Conservation (phyloP, 2,329 filamentous ascomycete species). For the Thielaviopsis punctulata region DNA sequence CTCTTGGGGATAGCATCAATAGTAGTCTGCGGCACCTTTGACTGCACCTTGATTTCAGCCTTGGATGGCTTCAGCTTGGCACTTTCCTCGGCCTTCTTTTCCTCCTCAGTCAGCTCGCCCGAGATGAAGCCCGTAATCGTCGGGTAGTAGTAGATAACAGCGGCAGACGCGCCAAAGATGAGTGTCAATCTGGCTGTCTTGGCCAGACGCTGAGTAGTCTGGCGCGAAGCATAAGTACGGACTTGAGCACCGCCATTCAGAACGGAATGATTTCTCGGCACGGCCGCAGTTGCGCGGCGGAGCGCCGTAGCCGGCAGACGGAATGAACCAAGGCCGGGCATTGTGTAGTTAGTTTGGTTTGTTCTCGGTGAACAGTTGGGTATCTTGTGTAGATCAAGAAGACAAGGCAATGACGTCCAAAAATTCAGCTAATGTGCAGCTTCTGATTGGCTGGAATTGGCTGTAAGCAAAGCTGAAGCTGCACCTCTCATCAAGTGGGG, state of each 20-base stretch:
- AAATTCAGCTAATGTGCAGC: background rate
- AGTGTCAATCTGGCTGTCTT: constrained; percentile 4
- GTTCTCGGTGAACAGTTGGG: background rate
- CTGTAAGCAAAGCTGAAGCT: background rate
- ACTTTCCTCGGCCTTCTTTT: constrained; percentile 33
- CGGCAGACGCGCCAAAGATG: constrained; percentile 10
- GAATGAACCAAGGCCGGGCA: constrained; percentile 3
- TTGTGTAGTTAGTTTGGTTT: background rate
- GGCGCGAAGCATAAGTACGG: constrained; percentile 1
- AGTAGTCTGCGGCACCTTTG: constrained; percentile 32
- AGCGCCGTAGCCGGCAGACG: constrained; percentile 4
- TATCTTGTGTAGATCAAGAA: background rate
- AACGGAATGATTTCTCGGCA: no score
- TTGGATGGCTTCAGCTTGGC: constrained; percentile 45
- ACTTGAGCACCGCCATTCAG: background rate
- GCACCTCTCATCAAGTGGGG: no score
- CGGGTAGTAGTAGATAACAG: constrained; percentile 12
- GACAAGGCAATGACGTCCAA: background rate
- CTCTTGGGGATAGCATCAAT: constrained; percentile 30
- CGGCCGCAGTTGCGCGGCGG: constrained; percentile 1
- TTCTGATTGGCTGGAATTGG: constrained; percentile 1
- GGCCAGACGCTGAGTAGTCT: constrained; percentile 2
- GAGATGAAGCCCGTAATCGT: constrained; percentile 4
- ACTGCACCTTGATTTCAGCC: constrained; percentile 58
- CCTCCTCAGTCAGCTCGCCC: constrained; percentile 10